Conservation (phyloP, 331 rosid species). For the Quercus lobata region DNA sequence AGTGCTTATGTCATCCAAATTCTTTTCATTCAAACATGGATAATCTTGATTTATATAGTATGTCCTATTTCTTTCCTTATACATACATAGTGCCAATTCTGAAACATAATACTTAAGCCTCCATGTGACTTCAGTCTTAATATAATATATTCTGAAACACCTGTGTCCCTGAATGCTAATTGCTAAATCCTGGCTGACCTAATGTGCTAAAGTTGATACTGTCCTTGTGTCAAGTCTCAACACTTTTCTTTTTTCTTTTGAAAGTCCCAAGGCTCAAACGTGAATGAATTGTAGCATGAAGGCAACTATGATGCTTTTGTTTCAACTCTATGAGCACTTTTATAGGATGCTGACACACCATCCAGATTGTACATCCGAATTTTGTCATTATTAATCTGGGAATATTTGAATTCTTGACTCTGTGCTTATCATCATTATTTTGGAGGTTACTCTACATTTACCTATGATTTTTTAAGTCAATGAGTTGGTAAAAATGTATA, state of each 20-base stretch:
- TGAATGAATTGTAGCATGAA: background rate
- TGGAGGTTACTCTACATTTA: background rate
- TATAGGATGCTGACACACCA: background rate
- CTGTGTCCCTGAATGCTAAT: background rate
- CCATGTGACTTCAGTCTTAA: too few relatives aligned
- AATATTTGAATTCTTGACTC: conserved; percentile 2
- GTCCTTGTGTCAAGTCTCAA: background rate
- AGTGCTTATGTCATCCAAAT: background rate
- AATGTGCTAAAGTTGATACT: background rate
- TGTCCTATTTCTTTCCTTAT: too few relatives aligned
- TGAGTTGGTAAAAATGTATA: background rate
- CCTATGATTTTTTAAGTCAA: background rate
- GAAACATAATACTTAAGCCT: too few relatives aligned
- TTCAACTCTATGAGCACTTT: conserved; percentile 4
- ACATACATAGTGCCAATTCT: too few relatives aligned
- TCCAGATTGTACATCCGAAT: background rate
- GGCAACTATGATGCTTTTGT: background rate
- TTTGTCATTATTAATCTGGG: background rate
- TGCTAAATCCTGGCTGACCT: background rate
- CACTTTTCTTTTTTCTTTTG: background rate
- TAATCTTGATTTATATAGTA: too few relatives aligned
- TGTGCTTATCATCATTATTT: background rate
- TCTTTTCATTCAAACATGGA: background rate
- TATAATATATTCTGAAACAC: background rate
- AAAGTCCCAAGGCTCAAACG: background rate